Percentiles rank a stretch among this genome's conserved stretches.
These are phyloP conservation scores for Penicillium subrubescens DNA, from an alignment of 495 filamentous ascomycete species.

Conservation along the genomic window DNA sequence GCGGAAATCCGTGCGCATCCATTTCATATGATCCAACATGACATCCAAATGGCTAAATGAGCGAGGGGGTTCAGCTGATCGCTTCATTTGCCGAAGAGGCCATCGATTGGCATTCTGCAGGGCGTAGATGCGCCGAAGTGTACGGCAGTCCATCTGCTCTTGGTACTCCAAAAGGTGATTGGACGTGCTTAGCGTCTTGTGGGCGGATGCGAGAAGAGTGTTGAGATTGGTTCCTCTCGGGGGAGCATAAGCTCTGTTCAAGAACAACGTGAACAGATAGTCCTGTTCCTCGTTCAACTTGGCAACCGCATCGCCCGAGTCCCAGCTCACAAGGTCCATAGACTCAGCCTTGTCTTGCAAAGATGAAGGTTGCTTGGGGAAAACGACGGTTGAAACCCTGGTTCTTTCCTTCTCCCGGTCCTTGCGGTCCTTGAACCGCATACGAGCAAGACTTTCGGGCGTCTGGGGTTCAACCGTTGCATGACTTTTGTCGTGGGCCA, in stretches of 20 bases:
- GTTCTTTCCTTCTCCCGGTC: slow-evolving; percentile 63
- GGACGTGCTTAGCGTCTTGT: slow-evolving; percentile 79
- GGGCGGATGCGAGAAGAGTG: slow-evolving; percentile 69
- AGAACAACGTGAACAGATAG: slow-evolving; percentile 81
- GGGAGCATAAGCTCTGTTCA: slow-evolving; percentile 64
- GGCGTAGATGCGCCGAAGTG: slow-evolving; percentile 81
- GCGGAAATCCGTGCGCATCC: slow-evolving; percentile 94
- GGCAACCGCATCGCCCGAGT: slow-evolving; percentile 49
- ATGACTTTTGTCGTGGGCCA: slow-evolving; percentile 36
- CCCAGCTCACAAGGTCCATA: slow-evolving; percentile 40
- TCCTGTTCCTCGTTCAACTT: slow-evolving; percentile 62
- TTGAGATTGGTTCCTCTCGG: slow-evolving; percentile 63
- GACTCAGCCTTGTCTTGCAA: slow-evolving; percentile 43
- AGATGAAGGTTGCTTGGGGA: slow-evolving; percentile 60
- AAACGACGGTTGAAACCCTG: slow-evolving; percentile 78
- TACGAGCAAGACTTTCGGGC: slow-evolving; percentile 48
- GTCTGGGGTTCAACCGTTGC: slow-evolving; percentile 33
- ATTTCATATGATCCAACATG: slow-evolving; percentile 86
- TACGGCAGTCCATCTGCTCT: slow-evolving; percentile 81
- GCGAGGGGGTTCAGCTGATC: slow-evolving; percentile 74
- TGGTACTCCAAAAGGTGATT: slow-evolving; percentile 75
- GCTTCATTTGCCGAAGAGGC: slow-evolving; percentile 85
- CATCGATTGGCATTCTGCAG: slow-evolving; percentile 86
- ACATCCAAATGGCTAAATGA: slow-evolving; percentile 80
- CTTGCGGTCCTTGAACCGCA: slow-evolving; percentile 57